Conservation (phyloP, 129 eudicot species). For the Helianthus tuberosus region DNA sequence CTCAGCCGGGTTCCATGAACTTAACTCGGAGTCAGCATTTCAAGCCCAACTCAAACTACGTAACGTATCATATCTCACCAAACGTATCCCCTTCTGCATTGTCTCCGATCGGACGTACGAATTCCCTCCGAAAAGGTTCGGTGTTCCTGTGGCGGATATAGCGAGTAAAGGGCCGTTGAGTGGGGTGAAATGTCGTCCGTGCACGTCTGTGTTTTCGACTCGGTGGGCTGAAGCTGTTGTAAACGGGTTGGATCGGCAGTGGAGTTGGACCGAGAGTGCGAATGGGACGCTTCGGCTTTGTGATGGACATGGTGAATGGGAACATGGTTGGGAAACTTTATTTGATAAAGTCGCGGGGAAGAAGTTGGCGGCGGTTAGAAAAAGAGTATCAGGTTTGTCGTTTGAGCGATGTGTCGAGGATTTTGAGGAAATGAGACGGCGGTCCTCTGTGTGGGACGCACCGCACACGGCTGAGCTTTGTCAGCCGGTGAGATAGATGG, state of each 20-base stretch:
- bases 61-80: slow-evolving; percentile 40
- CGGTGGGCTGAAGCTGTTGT: slow-evolving; percentile 53
- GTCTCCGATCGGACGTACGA: slow-evolving; percentile 70
- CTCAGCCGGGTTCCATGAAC: slow-evolving; percentile 49
- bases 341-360: slow-evolving; percentile 64
- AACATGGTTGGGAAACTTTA: slow-evolving; percentile 72
- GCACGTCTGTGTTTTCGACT: slow-evolving; percentile 51
- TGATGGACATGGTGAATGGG: slow-evolving; percentile 75
- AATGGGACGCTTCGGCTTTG: slow-evolving; percentile 59
- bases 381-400: slow-evolving; percentile 35
- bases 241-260: slow-evolving; percentile 40
- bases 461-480: slow-evolving; percentile 56
- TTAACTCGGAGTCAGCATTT: slow-evolving; percentile 84
- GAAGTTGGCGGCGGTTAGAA: slow-evolving; percentile 49
- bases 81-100: slow-evolving; percentile 69
- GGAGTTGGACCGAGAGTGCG: slow-evolving; percentile 86
- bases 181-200: slow-evolving; percentile 93
- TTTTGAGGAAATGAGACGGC: slow-evolving; percentile 54
- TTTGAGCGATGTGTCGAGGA: slow-evolving; percentile 56
- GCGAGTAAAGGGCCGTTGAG: slow-evolving; percentile 86
- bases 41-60: slow-evolving; percentile 67
- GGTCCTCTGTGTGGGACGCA: slow-evolving; percentile 62
- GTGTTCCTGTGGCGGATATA: slow-evolving; percentile 82
- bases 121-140: slow-evolving; percentile 60
- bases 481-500: neutral